phyloP scores from a whole-genome alignment of 495 filamentous ascomycete species.

The Podospora pseudopauciseta region DNA sequence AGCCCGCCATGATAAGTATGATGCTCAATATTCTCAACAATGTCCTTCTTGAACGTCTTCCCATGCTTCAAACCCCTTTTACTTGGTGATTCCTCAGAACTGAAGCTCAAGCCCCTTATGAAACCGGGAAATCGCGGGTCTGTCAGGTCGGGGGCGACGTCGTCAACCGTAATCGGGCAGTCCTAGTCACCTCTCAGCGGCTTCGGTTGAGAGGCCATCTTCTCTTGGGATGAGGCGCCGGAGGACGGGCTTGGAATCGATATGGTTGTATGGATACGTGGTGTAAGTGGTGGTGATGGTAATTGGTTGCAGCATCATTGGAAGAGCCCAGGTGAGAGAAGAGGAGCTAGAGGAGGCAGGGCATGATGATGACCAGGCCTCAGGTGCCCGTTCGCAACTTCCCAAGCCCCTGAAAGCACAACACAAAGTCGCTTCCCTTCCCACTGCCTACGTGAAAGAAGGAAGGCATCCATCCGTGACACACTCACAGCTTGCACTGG shows the following conservation, averaged over 20 bases:
- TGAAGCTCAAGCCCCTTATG: background rate
- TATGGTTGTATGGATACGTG: background rate
- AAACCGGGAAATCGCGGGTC: background rate
- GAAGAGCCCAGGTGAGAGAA: too few relatives aligned
- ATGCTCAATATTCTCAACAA: background rate
- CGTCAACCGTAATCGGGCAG: background rate
- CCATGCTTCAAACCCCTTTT: background rate
- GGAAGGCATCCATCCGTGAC: too few relatives aligned
- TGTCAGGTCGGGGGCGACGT: background rate
- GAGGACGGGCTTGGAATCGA: background rate
- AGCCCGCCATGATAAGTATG: background rate
- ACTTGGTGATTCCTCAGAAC: background rate
- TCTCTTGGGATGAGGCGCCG: background rate
- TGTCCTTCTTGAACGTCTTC: background rate
- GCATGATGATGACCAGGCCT: too few relatives aligned
- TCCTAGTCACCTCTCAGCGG: background rate
- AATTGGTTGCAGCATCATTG: background rate
- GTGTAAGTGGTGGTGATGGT: background rate
- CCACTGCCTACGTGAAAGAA: background rate
- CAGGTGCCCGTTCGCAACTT: too few relatives aligned
- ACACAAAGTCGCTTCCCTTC: too few relatives aligned
- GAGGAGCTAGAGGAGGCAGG: background rate
- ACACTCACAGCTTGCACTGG: too few relatives aligned
- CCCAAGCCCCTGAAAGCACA: too few relatives aligned
- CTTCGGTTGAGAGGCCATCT: background rate